These are phyloP conservation scores for Besnoitia besnoiti DNA, from an alignment of 169 alveolate genomes.

Conservation along the genomic window DNA sequence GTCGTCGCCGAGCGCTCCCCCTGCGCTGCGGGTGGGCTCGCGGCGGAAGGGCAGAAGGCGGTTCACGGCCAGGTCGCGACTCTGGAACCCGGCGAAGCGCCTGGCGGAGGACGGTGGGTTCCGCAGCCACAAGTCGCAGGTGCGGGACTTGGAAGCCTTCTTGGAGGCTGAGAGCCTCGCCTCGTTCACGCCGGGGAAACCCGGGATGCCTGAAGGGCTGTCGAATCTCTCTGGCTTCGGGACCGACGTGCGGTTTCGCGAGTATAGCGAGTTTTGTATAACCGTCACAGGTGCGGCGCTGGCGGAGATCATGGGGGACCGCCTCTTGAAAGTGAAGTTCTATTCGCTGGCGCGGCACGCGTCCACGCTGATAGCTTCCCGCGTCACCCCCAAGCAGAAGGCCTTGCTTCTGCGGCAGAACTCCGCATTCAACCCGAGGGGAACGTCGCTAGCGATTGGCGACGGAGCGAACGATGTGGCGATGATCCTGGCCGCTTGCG, in stretches of 20 bases:
- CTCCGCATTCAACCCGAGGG: constrained; percentile 47
- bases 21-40: too few species aligned
- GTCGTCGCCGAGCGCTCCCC: too few species aligned
- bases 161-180: too few species aligned
- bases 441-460: constrained; percentile 92
- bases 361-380: constrained; percentile 89
- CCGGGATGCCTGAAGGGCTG: neutral
- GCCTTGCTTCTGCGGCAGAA: constrained; percentile 87
- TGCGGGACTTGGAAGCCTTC: too few species aligned
- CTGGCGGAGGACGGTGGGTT: too few species aligned
- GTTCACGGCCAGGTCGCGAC: too few species aligned
- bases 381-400: constrained; percentile 97
- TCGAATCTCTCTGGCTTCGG: neutral
- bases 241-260: neutral
- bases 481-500: constrained; percentile 97
- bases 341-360: constrained; percentile 77
- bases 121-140: too few species aligned
- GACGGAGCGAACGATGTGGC: constrained; percentile 99
- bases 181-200: neutral
- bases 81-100: too few species aligned
- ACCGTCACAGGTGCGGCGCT: constrained; percentile 79
- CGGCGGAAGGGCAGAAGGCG: too few species aligned
- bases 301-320: constrained; percentile 70
- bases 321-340: constrained; percentile 67
- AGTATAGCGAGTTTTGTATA: constrained; percentile 72